phyloP scores from a whole-genome alignment of 2,329 filamentous ascomycete genomes.

The Colletotrichum gigasporum region DNA sequence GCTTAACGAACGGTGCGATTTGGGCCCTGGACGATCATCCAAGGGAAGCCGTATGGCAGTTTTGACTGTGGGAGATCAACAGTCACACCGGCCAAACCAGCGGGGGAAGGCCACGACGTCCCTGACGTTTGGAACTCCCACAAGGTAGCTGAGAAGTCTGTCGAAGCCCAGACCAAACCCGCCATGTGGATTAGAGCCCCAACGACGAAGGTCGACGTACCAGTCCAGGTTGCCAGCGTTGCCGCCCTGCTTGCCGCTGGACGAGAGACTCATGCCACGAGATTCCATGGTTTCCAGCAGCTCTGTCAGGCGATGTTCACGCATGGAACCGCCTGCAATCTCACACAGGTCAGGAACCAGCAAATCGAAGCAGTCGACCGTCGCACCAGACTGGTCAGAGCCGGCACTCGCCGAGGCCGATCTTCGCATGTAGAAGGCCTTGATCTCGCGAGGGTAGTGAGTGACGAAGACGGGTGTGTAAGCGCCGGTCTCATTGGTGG shows the following conservation, averaged over 20 bases:
- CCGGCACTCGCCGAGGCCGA: slow-evolving; percentile 34
- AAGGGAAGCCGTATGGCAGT: no score
- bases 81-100: slow-evolving; percentile 72
- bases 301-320: slow-evolving; percentile 78
- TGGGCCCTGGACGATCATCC: slow-evolving; percentile 1
- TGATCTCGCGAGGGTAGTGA: slow-evolving; percentile 87
- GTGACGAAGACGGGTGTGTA: slow-evolving; percentile 86
- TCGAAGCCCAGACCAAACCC: slow-evolving; percentile 94
- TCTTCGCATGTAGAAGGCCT: slow-evolving; percentile 81
- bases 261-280: slow-evolving; percentile 66
- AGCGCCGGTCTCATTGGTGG: slow-evolving; percentile 52
- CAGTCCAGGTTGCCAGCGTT: slow-evolving; percentile 66
- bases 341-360: slow-evolving; percentile 88
- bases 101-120: slow-evolving; percentile 89
- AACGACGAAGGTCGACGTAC: slow-evolving; percentile 89
- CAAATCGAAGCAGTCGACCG: slow-evolving; percentile 91
- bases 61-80: slow-evolving; percentile 46
- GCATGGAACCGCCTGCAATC: slow-evolving; percentile 87
- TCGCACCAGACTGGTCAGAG: slow-evolving; percentile 47
- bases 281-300: slow-evolving; percentile 76
- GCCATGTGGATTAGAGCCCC: slow-evolving; percentile 91
- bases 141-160: slow-evolving; percentile 83
- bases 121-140: slow-evolving; percentile 82
- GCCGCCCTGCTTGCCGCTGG: slow-evolving; percentile 34
- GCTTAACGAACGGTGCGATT: slow-evolving; percentile 45